These are phyloP conservation scores for Lasiosphaeria hispida DNA, from an alignment of 495 filamentous ascomycete species.

Conservation along the genomic window DNA sequence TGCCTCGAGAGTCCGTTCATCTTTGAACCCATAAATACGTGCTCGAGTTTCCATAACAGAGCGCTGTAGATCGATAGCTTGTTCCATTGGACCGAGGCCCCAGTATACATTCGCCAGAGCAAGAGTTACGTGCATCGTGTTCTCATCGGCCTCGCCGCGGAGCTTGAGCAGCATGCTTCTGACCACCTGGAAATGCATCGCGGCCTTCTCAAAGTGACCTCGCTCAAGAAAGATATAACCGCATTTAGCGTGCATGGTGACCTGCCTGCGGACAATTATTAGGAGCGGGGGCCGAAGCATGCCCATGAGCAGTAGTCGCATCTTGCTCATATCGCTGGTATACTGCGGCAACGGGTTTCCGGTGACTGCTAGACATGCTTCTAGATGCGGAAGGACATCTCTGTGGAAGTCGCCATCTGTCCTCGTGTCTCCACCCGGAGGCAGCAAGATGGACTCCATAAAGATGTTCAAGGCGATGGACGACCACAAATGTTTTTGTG, in stretches of 20 bases:
- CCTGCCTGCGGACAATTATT: constrained; percentile 2
- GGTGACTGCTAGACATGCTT: background rate
- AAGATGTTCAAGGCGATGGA: constrained; percentile 5
- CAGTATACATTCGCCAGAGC: constrained; percentile 10
- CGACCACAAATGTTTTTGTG: background rate
- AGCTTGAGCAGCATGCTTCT: constrained; percentile 3
- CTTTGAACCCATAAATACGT: background rate
- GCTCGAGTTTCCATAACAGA: constrained; percentile 4
- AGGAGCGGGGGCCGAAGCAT: constrained; percentile 6
- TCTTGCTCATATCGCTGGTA: background rate
- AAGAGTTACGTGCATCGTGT: constrained; percentile 6
- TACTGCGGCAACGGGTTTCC: constrained; percentile 1
- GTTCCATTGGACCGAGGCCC: constrained; percentile 9
- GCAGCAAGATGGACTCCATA: background rate
- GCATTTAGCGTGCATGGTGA: constrained; percentile 1
- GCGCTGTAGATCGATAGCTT: constrained; percentile 1
- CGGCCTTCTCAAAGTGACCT: constrained; percentile 4
- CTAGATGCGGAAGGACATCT: constrained; percentile 4
- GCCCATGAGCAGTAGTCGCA: background rate
- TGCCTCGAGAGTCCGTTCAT: constrained; percentile 5
- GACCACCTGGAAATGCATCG: constrained; percentile 2
- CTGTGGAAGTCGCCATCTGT: constrained; percentile 9
- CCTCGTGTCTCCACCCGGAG: constrained; percentile 5
- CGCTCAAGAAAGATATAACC: constrained; percentile 11
- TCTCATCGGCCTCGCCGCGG: background rate